Evolutionary conservation across 2,329 filamentous ascomycete species (phyloP), one percentile per base, ranked within the genome.

Genomic region (Xylariales sp.): DNA sequence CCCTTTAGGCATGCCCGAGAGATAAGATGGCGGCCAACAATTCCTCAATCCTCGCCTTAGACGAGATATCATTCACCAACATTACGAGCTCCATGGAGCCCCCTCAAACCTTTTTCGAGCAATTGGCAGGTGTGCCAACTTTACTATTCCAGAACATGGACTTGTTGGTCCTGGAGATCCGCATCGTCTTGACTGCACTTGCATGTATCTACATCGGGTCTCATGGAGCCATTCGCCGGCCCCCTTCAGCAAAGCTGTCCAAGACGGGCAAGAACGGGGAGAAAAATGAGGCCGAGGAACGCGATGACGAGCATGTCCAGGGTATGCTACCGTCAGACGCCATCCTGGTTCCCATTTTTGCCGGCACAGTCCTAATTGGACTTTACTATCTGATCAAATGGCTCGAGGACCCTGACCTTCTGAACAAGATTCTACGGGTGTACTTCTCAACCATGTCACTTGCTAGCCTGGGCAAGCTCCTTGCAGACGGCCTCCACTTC

Each of bases 371-470:
- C 1, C 87, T 98, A 8, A 85, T 89, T 49, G 89, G 89, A 5
- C 84, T 98, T 12, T 98, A 98, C 82, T 90, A 94, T 74, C 84
- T 97, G 67, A 93, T 98, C 77, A 93, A 97, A 78, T 96, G 91
- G 87, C 87, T 97, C 63, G 85, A 95, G 71, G 93, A 97, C 75
- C 90, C 94, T 0, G 85, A 89, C 10, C 83, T 97, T 28, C 81
- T 98, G 75, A 97, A 95, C 82, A 92, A 91, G 79, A 87, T 97
- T 46, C 82, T 98, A 28, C 90, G 92, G 46, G 89, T 87, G 75
- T 97, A 98, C 82, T 94, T 97, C 80, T 92, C 92, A 3, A 79
- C 88, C 65, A 89, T 95, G 76, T 93, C 93, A 0, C 80, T 97
- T n/a, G 90, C 92, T 69, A 93, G 93, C 68, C 85, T 96, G 16